Conservation (phyloP, 2,329 filamentous ascomycete species). For the Dothideomycetes sp. region DNA sequence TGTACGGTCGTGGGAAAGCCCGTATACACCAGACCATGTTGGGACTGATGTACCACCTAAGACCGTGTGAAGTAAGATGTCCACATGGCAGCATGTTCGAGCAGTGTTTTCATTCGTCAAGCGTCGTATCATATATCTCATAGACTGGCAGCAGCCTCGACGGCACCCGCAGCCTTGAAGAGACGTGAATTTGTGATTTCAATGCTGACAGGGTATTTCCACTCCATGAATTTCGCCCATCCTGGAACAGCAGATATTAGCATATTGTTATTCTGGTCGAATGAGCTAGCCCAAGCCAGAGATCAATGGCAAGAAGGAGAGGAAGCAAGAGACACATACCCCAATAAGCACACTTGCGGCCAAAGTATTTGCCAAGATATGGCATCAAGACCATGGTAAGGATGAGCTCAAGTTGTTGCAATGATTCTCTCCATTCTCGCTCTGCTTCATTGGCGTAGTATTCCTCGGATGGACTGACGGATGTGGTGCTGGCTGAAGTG, state of each 20-base stretch:
- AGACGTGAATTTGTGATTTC: conserved; percentile 33
- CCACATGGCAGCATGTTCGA: no score
- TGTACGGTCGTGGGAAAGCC: no score
- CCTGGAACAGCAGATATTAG: conserved; percentile 42
- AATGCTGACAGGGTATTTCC: conserved; percentile 78
- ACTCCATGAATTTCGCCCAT: conserved; percentile 90
- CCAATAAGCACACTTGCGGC: conserved; percentile 91
- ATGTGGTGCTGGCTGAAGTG: conserved; percentile 39
- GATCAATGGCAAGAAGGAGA: no score
- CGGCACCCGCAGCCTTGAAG: conserved; percentile 35
- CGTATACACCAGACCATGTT: no score
- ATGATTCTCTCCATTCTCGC: conserved; percentile 83
- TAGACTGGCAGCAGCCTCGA: conserved; percentile 35
- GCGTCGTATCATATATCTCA: no score
- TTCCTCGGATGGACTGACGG: conserved; percentile 32
- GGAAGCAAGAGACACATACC: no score
- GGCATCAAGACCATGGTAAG: conserved; percentile 91
- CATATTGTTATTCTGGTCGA: no score
- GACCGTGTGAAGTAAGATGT: no score
- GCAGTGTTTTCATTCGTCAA: no score
- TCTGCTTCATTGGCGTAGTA: conserved; percentile 72
- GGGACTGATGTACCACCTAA: no score
- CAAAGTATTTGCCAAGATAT: conserved; percentile 89
- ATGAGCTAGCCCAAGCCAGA: no score
- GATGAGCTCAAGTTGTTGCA: conserved; percentile 87